Evolutionary conservation across 305 asterid species (phyloP), one percentile per base, ranked within the genome.

Genomic region (Andrographis paniculata): DNA sequence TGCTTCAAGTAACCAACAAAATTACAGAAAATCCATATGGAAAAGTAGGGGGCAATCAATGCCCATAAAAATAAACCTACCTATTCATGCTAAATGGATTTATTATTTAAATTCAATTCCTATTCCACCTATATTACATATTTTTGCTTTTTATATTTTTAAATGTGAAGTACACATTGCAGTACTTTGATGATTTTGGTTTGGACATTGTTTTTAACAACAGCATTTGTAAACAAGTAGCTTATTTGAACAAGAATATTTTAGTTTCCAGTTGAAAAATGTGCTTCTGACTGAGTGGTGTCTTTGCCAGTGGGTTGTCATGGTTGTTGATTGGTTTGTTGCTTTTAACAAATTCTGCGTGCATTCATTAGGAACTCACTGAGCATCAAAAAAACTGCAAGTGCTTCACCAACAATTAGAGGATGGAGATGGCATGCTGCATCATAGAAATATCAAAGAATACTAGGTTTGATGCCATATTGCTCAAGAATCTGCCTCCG

Each of bases 351-450:
- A 49, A 2, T 44, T 37, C 45, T 17, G 24, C 45, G 31, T 50
- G 38, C 59, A 50, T 55, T 24, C 59, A 27, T 66, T 87, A 86
- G 96, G 96, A 82, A 52, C 93, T 82, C 48, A 59, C 67, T 3
- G 93, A 86, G 76, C 77, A 77, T 65, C 92, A 86, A 65, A 80
- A 72, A 84, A 78, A 83, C 47, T 87, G 96, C 73, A 79, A 65
- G 33, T 82, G 96, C 75, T 72, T 58, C 2, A 66, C 36, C 42
- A 56, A 75, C 28, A 66, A 69, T 54, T 81, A 73, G 64, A 52
- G 61, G 63, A 53, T 48, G 44, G 52, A 53, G 48, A 36, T 35
- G 12, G 30, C 9, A 22, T 23, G 28, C 3, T 3, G 28, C 5
- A 3, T 23, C 5, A 3, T 23, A 23, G 5, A 23, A 23, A 23